These are phyloP conservation scores for Talaromyces funiculosus DNA, from an alignment of 2,329 filamentous ascomycete genomes.

Conservation along the genomic window DNA sequence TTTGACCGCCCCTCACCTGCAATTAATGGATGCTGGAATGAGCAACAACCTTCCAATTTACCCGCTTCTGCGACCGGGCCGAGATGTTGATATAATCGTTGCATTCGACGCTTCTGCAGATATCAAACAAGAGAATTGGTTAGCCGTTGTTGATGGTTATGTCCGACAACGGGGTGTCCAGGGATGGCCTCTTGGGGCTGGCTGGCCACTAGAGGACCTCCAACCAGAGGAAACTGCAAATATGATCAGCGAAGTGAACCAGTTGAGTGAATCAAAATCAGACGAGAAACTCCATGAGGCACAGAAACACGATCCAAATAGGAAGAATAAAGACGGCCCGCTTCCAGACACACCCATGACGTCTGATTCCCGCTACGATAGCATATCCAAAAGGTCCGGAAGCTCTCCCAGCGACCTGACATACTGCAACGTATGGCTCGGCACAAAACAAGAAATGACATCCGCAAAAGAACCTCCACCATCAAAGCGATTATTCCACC, in stretches of 20 bases:
- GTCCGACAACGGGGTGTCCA: conserved; percentile 83
- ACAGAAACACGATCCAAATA: conserved; percentile 18
- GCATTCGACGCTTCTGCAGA: conserved; percentile 95
- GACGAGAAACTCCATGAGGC: conserved; percentile 60
- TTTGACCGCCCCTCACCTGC: conserved; percentile 63
- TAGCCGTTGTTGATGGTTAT: conserved; percentile 89
- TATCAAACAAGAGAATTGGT: conserved; percentile 89
- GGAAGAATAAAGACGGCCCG: background rate
- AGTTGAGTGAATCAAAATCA: conserved; percentile 55
- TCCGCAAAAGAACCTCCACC: conserved; percentile 49
- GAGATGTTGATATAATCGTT: conserved; percentile 82
- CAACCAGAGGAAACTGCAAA: conserved; percentile 55
- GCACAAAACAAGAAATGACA: conserved; percentile 68
- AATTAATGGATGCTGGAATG: conserved; percentile 97
- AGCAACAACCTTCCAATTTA: conserved; percentile 97
- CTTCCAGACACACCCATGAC: conserved; percentile 17
- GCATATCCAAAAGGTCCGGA: background rate
- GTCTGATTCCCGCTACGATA: conserved; percentile 26
- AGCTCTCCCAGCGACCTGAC: conserved; percentile 55
- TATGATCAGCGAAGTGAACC: conserved; percentile 64
- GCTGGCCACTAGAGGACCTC: conserved; percentile 69
- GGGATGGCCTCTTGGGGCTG: conserved; percentile 91
- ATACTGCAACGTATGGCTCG: conserved; percentile 95
- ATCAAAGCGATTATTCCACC: conserved; percentile 45
- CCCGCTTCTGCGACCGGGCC: conserved; percentile 78